Conservation (phyloP, 345 rosid genomes). For the Moricandia arvensis region DNA sequence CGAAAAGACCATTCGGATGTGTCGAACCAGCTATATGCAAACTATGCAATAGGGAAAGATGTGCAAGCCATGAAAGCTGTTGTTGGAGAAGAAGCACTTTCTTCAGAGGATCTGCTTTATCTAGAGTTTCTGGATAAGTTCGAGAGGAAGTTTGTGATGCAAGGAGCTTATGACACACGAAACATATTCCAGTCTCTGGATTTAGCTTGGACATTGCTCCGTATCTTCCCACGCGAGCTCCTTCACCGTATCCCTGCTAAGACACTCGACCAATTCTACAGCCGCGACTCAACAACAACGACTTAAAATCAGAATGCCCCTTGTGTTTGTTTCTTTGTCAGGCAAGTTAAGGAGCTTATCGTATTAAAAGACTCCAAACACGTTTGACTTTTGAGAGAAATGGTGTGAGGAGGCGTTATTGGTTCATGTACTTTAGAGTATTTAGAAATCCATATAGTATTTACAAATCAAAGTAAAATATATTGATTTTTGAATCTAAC, state of each 20-base stretch:
- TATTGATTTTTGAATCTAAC: too few species aligned
- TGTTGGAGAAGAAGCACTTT: constrained; percentile 99
- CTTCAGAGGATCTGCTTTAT: constrained; percentile 95
- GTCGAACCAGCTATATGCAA: constrained; percentile 97
- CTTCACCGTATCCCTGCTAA: constrained; percentile 98
- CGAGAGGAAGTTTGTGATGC: constrained; percentile 90
- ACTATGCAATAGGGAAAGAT: constrained; percentile 97
- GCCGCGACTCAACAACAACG: constrained; percentile 56
- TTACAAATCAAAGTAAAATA: too few species aligned
- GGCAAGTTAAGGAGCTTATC: not conserved
- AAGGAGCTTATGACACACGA: constrained; percentile 98
- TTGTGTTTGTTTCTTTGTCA: not conserved
- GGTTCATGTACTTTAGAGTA: too few species aligned
- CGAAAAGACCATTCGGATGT: constrained; percentile 91
- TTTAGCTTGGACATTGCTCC: constrained; percentile 94
- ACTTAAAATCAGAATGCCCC: not conserved
- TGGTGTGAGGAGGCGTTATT: constrained; percentile 10
- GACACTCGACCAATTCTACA: constrained; percentile 82
- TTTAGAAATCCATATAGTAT: too few species aligned
- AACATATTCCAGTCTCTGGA: constrained; percentile 94
- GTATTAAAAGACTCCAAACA: not conserved
- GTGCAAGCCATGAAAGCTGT: constrained; percentile 99
- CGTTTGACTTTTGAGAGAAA: not conserved
- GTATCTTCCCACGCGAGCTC: constrained; percentile 97
- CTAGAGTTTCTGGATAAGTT: constrained; percentile 94